phyloP scores from a whole-genome alignment of 306 rosid genomes.

The Vigna angularis region DNA sequence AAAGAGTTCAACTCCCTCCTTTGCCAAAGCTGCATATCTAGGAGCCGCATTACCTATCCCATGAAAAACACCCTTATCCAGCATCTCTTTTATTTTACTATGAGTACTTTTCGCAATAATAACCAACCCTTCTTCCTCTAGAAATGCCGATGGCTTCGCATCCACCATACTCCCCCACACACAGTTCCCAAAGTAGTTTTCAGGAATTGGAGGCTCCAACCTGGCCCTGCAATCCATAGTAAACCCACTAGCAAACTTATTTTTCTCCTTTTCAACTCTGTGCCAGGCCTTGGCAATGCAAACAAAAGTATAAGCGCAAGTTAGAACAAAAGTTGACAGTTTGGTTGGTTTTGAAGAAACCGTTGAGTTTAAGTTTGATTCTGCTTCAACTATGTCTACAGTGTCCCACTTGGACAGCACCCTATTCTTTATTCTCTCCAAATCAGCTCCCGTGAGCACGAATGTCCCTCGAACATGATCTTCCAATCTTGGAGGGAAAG shows the following conservation, averaged over 20 bases:
- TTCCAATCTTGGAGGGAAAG: slow-evolving; percentile 3
- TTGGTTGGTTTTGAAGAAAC: slow-evolving; percentile 26
- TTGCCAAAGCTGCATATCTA: neutral
- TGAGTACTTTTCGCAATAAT: slow-evolving; percentile 14
- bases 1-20: neutral
- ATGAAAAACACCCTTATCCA: slow-evolving; percentile 24
- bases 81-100: neutral
- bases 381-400: neutral
- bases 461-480: slow-evolving; percentile 51
- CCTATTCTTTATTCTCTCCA: slow-evolving; percentile 41
- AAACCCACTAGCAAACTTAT: slow-evolving; percentile 7
- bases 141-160: neutral
- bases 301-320: slow-evolving; percentile 37
- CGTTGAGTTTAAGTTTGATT: neutral
- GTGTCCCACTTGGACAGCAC: slow-evolving; percentile 39
- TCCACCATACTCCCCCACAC: neutral
- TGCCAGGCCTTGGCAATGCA: slow-evolving; percentile 45
- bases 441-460: slow-evolving; percentile 38
- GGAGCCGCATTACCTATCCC: neutral
- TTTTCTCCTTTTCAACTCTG: neutral
- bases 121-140: slow-evolving; percentile 37
- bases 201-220: slow-evolving; percentile 38
- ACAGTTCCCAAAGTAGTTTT: slow-evolving; percentile 44
- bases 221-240: slow-evolving; percentile 28
- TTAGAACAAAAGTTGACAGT: slow-evolving; percentile 49